Base-by-base conservation (phyloP, 2,329 filamentous ascomycete species). In the Botrytis hyacinthi region DNA sequence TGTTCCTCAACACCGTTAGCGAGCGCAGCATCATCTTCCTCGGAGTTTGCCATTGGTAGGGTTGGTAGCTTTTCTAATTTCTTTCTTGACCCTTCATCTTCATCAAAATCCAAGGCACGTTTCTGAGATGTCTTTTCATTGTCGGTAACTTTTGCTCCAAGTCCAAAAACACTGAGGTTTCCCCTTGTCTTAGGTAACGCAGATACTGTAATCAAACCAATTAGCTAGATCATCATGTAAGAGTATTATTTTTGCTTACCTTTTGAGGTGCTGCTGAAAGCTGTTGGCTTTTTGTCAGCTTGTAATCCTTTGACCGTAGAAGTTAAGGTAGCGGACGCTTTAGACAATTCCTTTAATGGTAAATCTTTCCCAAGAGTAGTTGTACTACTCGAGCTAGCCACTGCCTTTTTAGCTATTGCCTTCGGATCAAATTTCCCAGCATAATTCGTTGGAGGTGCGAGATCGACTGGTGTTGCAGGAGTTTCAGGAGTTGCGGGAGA, bases 1-100 rank as follows among this genome's bases (percentile, higher is more conserved):
- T 91, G 90, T 73, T 86, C 86, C 81, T 90, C 87, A 80, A 88
- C 87, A 79, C 85, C 87, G 81, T 84, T 90, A 88, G 77, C 87
- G 86, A 74, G 87, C 86, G 80, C 80, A 80, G 81, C 78, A 80
- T 85, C 83, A 76, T 88, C 78, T 81, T 87, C 85, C 76, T 91
- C 88, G 75, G 86, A 83, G 77, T 88, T 87, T 80, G 91, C 88
- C 71, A 93, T 85, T 71, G 91, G 88, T 74, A 93, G 89, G 77
- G 91, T 91, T 73, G 95, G 95, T 75, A 99, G 90, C 83, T 95
- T 96, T 81, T 94, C 94, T 77, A 99, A 88, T 84, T 97, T 98
- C 81, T 94, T 93, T 80, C 93, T 91, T 3, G 91, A 92, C 46
- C 90, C 91, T 79, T 97, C 93, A 79, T 98, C 95, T 80, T 98